Base-by-base conservation (phyloP, 306 rosid genomes). In the Pterocarpus santalinus region DNA sequence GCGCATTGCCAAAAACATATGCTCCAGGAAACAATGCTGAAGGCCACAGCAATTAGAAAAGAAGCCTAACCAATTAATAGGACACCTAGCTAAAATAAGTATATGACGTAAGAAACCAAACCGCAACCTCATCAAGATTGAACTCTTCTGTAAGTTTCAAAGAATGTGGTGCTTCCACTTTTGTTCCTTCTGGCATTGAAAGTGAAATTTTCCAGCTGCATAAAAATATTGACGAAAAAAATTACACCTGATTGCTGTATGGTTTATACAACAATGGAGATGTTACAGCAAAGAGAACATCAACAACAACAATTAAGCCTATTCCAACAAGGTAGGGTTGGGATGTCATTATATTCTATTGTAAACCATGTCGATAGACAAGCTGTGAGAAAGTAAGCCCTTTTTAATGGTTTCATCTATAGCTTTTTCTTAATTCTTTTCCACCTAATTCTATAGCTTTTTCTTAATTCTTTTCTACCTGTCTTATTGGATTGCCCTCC, bases 161-260 rank as follows among this genome's bases (percentile, higher is more conserved):
- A 73, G 91, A 92, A 88, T 92, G 81, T 2, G 99, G 98, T 5
- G 94, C 81, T 3, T 90, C 85, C 57, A 89, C 77, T 65, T 10
- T 73, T 78, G 86, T 71, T 30, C 87, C 90, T 4, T 81, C 90
- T 14, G 98, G 95, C 93, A 92, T 86, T 77, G 92, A 85, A 68
- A 96, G 76, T 17, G 82, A 68, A 81, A 92, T 16, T 78, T 80
- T 72, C 99, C 99, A 96, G 76, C 99, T 96, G 91, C 86, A 87
- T 49, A 49, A 13, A 61, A 84, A 83, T 16, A 11, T 46, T 34
- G 22, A 35, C 47, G 46, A 64, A 56, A 65, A 4, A 52, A 62
- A 33, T 65, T 44, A 80, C 22, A 15, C 7, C 2, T 16, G 14
- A 46, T 15, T 58, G 16, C 30, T 69, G n/a, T 47, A 16, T 22